Percentiles rank a stretch among this genome's conserved stretches.
Evolutionary conservation across 2,329 filamentous ascomycete species (phyloP).

Genomic region (Tympanopsis confertula): DNA sequence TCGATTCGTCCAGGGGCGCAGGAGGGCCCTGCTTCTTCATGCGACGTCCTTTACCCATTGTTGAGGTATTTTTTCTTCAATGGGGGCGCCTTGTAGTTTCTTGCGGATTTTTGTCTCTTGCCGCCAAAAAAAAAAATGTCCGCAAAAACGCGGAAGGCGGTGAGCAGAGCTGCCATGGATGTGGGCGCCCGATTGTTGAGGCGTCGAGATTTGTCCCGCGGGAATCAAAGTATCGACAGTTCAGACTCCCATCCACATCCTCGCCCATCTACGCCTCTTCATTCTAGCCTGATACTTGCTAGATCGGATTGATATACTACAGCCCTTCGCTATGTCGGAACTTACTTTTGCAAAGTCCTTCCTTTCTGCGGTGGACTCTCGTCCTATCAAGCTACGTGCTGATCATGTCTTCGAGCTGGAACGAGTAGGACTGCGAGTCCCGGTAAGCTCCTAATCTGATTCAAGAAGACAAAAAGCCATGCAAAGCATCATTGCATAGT

Average conservation of each 20-base stretch:
- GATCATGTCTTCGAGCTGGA: conserved; percentile 84
- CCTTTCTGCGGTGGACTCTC: conserved; percentile 66
- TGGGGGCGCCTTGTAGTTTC: background rate
- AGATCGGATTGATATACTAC: too few relatives aligned
- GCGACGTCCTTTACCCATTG: conserved; percentile 79
- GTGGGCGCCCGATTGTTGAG: too few relatives aligned
- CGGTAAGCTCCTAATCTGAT: background rate
- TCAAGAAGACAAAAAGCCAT: too few relatives aligned
- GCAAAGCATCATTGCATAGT: too few relatives aligned
- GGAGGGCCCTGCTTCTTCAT: conserved; percentile 90
- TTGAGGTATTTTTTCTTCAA: background rate
- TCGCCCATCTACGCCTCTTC: background rate
- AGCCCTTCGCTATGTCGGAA: conserved; percentile 54
- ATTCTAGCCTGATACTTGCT: too few relatives aligned
- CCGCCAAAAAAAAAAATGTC: background rate
- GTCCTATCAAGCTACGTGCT: conserved; percentile 69
- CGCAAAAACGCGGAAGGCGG: background rate
- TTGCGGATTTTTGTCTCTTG: background rate
- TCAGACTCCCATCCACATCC: too few relatives aligned
- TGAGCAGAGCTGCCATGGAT: too few relatives aligned
- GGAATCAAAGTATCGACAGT: too few relatives aligned
- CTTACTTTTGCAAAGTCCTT: conserved; percentile 74
- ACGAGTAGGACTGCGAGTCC: conserved; percentile 2
- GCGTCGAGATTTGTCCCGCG: too few relatives aligned
- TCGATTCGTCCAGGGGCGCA: conserved; percentile 67